These are phyloP conservation scores for Aspergillus udagawae DNA, from an alignment of 2,329 filamentous ascomycete species.

Conservation along the genomic window DNA sequence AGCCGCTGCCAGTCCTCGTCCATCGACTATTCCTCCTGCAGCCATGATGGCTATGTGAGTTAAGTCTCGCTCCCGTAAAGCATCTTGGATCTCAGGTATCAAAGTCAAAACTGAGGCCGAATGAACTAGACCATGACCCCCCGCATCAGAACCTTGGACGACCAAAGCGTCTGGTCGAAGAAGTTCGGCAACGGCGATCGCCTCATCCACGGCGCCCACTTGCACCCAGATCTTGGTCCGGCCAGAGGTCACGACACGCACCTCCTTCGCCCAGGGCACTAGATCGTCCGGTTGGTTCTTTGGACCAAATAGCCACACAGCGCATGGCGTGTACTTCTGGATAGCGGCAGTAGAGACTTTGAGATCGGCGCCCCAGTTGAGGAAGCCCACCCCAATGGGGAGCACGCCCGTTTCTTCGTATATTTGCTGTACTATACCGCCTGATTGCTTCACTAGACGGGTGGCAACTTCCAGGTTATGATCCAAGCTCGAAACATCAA, in stretches of 20 bases:
- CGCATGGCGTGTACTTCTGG: conserved; percentile 30
- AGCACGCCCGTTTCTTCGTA: conserved; percentile 20
- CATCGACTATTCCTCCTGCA: conserved; percentile 53
- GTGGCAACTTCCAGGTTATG: conserved; percentile 26
- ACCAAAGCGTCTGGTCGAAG: conserved; percentile 49
- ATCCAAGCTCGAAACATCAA: conserved; percentile 28
- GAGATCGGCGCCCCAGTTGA: conserved; percentile 36
- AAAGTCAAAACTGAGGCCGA: conserved; percentile 47
- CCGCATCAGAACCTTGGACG: conserved; percentile 52
- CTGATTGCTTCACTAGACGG: conserved; percentile 15
- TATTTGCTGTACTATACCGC: conserved; percentile 3
- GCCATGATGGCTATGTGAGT: conserved; percentile 46
- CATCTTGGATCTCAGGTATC: conserved; percentile 49
- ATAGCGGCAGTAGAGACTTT: conserved; percentile 25
- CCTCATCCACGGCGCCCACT: conserved; percentile 48
- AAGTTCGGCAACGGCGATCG: conserved; percentile 34
- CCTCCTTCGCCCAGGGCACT: conserved; percentile 30
- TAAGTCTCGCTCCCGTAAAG: conserved; percentile 21
- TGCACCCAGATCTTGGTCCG: conserved; percentile 52
- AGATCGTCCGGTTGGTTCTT: conserved; percentile 23
- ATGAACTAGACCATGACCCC: conserved; percentile 49
- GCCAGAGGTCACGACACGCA: conserved; percentile 36
- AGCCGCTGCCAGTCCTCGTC: conserved; percentile 48
- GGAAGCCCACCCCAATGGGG: conserved; percentile 39
- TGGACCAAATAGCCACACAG: conserved; percentile 41